phyloP scores from a whole-genome alignment of 495 filamentous ascomycete genomes.

The Lepidopterella palustris region DNA sequence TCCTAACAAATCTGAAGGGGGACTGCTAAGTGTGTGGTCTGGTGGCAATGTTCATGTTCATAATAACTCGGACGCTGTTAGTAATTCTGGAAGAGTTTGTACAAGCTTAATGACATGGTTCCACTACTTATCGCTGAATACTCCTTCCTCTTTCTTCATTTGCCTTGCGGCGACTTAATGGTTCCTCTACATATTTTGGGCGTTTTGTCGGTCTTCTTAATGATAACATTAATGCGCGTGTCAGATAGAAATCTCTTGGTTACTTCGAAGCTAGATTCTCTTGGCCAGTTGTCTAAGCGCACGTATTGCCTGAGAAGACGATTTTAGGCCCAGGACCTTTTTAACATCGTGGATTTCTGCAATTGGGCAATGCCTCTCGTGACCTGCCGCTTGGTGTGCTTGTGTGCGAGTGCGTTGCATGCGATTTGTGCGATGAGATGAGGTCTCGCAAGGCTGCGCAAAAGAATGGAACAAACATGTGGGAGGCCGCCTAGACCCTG shows the following conservation, averaged over 20 bases:
- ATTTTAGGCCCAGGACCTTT: constrained; percentile 3
- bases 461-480: too few relatives aligned
- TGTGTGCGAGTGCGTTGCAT: too few relatives aligned
- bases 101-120: constrained; percentile 27
- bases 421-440: too few relatives aligned
- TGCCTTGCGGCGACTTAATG: background rate
- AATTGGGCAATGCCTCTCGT: too few relatives aligned
- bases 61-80: constrained; percentile 15
- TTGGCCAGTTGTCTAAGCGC: background rate
- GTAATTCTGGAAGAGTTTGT: constrained; percentile 15
- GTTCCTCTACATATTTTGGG: background rate
- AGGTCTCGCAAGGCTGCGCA: too few relatives aligned
- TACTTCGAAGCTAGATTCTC: background rate
- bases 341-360: background rate
- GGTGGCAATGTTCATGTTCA: constrained; percentile 24
- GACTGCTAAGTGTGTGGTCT: constrained; percentile 25
- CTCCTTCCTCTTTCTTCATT: background rate
- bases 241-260: background rate
- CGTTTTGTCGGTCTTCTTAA: background rate
- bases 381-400: too few relatives aligned
- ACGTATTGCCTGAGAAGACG: constrained; percentile 1
- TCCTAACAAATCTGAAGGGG: constrained; percentile 3
- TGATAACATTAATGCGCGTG: background rate
- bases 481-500: too few relatives aligned
- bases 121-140: background rate